Base-by-base conservation (phyloP, 805 yeast species). In the Metschnikowia rubicola region DNA sequence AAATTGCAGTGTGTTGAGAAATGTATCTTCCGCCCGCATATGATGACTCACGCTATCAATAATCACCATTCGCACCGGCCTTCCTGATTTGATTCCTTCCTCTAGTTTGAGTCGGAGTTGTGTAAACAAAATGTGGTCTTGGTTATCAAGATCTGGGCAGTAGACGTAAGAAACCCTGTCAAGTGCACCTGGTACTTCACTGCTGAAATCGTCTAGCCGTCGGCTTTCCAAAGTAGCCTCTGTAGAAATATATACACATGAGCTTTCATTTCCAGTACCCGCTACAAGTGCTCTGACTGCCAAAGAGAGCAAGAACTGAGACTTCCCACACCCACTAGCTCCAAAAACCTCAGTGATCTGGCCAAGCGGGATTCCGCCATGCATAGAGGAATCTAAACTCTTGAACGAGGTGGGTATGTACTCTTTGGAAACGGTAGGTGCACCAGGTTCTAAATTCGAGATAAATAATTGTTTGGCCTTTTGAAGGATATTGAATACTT, bases 31-130 rank as follows among this genome's bases (percentile, higher is more conserved):
- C 1, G 82, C 82, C 47, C 95, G 69, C 30, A 90, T 63, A 62
- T 86, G 96, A 58, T 88, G 96, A 0, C 92, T 82, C 4, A 91
- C 79, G 31, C 96, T 86, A 64, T 92, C 98, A 9, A 91, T 71
- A 1, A 89, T 74, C 0, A 92, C 71, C 29, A 86, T 58, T 37
- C 78, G 83, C 2, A 84, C 31, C 3, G 26, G 70, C 7, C 59
- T 54, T 0, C 66, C 63, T 10, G 61, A 52, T 30, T 67, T 60
- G 30, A 43, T 51, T 8, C 53, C 48, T 29, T 44, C 30, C 13
- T 42, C 39, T 10, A 59, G 37, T 30, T 86, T 64, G 1, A 73
- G 66, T 0, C 94, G 95, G 4, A 90, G 66, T 58, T 86, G 94
- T 19, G 84, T 82, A 51, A 71, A 75, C 2, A 88, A 50, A 10